Evolutionary conservation across 2,329 filamentous ascomycete species (phyloP).

Genomic region (Aspergillus sp.): DNA sequence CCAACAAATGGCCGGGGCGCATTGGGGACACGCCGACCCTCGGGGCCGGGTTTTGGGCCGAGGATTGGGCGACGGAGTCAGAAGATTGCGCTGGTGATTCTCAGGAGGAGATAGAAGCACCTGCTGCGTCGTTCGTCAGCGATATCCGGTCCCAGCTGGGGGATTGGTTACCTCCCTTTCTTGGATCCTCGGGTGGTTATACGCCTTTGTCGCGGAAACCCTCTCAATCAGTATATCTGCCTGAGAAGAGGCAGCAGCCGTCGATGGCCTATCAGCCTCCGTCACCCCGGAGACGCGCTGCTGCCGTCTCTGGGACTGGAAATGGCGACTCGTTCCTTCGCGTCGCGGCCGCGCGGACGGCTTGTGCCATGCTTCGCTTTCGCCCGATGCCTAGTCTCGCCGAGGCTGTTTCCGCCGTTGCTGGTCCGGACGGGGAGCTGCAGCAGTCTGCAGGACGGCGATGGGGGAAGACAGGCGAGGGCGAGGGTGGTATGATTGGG

Average conservation of each 20-base stretch:
- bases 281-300: slow-evolving; percentile 24
- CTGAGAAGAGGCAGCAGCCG: background rate
- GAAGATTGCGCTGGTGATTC: background rate
- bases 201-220: slow-evolving; percentile 5
- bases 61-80: slow-evolving; percentile 54
- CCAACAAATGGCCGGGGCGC: slow-evolving; percentile 77
- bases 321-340: slow-evolving; percentile 85
- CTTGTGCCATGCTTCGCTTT: slow-evolving; percentile 64
- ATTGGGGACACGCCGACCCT: slow-evolving; percentile 79
- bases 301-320: slow-evolving; percentile 67
- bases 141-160: slow-evolving; percentile 6
- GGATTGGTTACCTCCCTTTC: slow-evolving; percentile 9
- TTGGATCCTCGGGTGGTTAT: slow-evolving; percentile 3
- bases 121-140: background rate
- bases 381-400: slow-evolving; percentile 38
- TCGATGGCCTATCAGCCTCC: background rate
- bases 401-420: slow-evolving; percentile 53
- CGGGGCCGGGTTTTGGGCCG: slow-evolving; percentile 83
- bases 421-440: slow-evolving; percentile 63
- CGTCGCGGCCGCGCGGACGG: slow-evolving; percentile 59
- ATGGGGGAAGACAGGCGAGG: slow-evolving; percentile 67
- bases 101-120: background rate
- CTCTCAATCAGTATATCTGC: background rate
- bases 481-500: slow-evolving; percentile 77
- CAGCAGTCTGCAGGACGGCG: slow-evolving; percentile 63